These are phyloP conservation scores for Phytopythium kandeliae DNA, from an alignment of 352 stramenopile genomes.

Conservation along the genomic window DNA sequence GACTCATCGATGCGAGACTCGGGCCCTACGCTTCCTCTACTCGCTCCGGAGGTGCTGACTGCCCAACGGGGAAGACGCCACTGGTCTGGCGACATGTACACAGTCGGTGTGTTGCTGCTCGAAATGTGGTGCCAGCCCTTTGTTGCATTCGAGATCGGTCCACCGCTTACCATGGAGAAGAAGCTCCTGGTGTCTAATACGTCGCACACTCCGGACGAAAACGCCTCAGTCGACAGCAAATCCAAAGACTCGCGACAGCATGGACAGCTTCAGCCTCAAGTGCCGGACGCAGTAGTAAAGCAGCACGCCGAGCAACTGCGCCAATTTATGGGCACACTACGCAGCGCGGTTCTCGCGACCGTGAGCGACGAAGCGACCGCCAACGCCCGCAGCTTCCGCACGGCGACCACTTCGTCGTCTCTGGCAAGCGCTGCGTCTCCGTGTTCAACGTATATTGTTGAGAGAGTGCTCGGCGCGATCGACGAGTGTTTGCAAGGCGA, in stretches of 20 bases:
- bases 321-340: conserved; percentile 47
- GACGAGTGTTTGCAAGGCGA: conserved; percentile 56
- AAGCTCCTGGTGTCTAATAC: neutral
- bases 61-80: conserved; percentile 19
- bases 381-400: conserved; percentile 39
- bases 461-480: conserved; percentile 40
- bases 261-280: conserved; percentile 3
- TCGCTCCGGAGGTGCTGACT: conserved; percentile 40
- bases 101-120: conserved; percentile 43
- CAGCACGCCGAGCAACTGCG: conserved; percentile 34
- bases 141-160: conserved; percentile 27
- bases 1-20: neutral
- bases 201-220: conserved; percentile 4
- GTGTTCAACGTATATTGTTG: conserved; percentile 13
- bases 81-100: conserved; percentile 50
- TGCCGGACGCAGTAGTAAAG: neutral
- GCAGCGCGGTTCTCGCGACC: conserved; percentile 19
- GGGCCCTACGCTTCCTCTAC: conserved; percentile 26
- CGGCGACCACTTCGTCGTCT: conserved; percentile 25
- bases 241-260: conserved; percentile 8
- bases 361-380: conserved; percentile 19
- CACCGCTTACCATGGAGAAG: neutral
- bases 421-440: conserved; percentile 8
- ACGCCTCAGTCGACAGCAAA: conserved; percentile 16
- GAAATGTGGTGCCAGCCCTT: conserved; percentile 52